Conservation (phyloP, 176 grass and related monocot species). For the Ensete ventricosum region DNA sequence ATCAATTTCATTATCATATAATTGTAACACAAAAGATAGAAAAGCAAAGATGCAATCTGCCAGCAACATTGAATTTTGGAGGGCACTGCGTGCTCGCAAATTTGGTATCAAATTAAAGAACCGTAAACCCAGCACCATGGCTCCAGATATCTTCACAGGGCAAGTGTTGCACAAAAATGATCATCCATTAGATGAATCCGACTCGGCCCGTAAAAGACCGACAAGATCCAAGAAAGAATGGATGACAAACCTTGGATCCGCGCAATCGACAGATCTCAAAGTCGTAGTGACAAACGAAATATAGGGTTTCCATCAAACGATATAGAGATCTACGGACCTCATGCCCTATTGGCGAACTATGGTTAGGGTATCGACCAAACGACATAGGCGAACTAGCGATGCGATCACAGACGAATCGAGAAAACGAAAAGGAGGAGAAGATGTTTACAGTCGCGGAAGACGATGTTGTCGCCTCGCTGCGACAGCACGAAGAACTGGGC, state of each 20-base stretch:
- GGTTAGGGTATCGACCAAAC: not conserved
- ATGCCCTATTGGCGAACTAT: not conserved
- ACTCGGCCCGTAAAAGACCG: not conserved
- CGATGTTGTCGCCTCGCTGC: conserved; percentile 12
- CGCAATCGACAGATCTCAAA: not conserved
- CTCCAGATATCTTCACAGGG: not conserved
- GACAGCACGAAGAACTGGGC: conserved; percentile 13
- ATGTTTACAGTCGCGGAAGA: conserved; percentile 6
- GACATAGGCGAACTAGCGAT: not conserved
- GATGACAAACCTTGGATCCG: not conserved
- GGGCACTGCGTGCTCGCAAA: not conserved
- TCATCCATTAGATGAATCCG: not conserved
- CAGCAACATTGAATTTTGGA: not conserved
- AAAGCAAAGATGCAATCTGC: too few species aligned
- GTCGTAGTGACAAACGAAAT: not conserved
- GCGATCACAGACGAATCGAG: not conserved
- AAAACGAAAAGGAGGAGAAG: not conserved
- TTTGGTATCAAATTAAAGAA: not conserved
- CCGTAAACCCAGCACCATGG: not conserved
- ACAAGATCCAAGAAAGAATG: not conserved
- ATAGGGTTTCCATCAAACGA: not conserved
- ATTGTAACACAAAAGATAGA: too few species aligned
- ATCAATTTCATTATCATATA: too few species aligned
- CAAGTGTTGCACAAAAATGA: not conserved
- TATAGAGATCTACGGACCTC: not conserved